phyloP scores from a whole-genome alignment of 2,329 filamentous ascomycete genomes.

The Pyrenochaeta sp. region DNA sequence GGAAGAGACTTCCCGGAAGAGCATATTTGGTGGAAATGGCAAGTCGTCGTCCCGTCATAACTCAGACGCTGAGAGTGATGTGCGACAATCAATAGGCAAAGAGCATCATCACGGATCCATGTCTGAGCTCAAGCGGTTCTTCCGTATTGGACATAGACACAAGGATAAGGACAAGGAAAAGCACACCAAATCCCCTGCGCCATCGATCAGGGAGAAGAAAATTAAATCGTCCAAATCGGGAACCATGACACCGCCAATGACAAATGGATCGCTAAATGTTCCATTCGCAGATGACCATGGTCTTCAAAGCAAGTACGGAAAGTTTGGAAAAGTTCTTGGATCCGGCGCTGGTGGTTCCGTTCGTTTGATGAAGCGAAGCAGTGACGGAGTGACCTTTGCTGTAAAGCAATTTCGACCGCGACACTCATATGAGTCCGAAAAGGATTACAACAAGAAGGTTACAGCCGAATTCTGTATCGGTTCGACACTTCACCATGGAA shows the following conservation, averaged over 20 bases:
- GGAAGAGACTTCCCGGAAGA: constrained; percentile 59
- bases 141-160: constrained; percentile 73
- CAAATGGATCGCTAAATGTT: constrained; percentile 55
- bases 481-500: constrained; percentile 94
- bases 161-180: constrained; percentile 63
- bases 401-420: constrained; percentile 96
- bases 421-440: constrained; percentile 91
- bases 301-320: constrained; percentile 89
- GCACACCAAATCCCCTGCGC: constrained; percentile 67
- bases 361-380: constrained; percentile 89
- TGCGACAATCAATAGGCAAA: constrained; percentile 32
- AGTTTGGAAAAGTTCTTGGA: constrained; percentile 91
- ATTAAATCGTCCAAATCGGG: constrained; percentile 55
- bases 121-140: constrained; percentile 95
- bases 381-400: constrained; percentile 91
- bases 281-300: constrained; percentile 96
- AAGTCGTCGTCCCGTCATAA: constrained; percentile 58
- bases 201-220: constrained; percentile 63
- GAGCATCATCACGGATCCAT: constrained; percentile 75
- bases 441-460: constrained; percentile 97
- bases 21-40: constrained; percentile 60
- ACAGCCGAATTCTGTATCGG: constrained; percentile 98
- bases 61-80: constrained; percentile 49
- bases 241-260: constrained; percentile 47
- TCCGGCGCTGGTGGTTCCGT: constrained; percentile 95